Evolutionary conservation across 106 monocot species (phyloP), one percentile per base, ranked within the genome.

Genomic region (Allium sativum): DNA sequence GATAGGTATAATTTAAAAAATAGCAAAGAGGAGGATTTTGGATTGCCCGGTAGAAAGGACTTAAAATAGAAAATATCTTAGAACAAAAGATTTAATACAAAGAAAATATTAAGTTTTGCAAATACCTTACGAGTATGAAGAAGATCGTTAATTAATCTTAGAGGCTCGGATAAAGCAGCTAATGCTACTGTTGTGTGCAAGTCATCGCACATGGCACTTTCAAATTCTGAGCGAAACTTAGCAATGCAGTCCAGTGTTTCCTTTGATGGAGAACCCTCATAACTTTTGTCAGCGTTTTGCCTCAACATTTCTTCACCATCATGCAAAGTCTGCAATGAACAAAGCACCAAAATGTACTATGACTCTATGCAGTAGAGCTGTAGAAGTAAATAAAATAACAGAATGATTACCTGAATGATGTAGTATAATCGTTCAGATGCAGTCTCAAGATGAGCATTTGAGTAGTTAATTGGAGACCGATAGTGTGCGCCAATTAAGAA

Each of bases 401-500:
- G 42, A 53, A 61, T 41, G 54, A 51, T 73, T 51, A 96, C 96
- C 96, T 96, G 90, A 72, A 87, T 87, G 59, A 91, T 91, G 70
- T 96, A 96, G 58, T 73, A 96, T 50, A 87, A 66, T 42, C 96
- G 84, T 52, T 96, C 96, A 10, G 96, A 96, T 54, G 96, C 87
- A 55, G 45, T 74, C 67, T 91, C 84, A 20, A 96, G 76, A 41
- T 87, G 90, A 31, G 72, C 70, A 71, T 73, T 77, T 18, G 87
- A 80, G 70, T 96, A 86, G 64, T 78, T 96, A 42, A 96, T 78
- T 18, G 91, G 79, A 20, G 90, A 90, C 20, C 84, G 62, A 55
- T 96, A 96, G 68, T 96, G 91, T 58, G 90, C 91, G 43, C 91
- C 80, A 58, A 96, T 79, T 63, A 96, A 87, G 75, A 96, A 93